phyloP scores from a whole-genome alignment of 306 rosid genomes.

The Cercis canadensis region DNA sequence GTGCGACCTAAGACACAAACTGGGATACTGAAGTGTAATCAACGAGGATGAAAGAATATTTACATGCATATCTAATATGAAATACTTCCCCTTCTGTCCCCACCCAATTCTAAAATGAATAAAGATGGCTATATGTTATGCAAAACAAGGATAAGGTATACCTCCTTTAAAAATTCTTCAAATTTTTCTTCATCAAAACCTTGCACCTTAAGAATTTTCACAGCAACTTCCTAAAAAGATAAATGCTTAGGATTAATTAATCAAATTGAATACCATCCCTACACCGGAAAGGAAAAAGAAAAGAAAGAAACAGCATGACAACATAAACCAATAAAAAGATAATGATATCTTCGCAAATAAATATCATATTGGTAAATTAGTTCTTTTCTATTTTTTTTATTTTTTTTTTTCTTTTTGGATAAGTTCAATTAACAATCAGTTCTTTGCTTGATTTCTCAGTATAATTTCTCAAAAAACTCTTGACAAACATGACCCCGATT shows the following conservation, averaged over 20 bases:
- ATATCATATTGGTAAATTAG: background rate
- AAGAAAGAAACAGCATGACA: constrained; percentile 23
- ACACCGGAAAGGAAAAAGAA: constrained; percentile 12
- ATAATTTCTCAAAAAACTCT: background rate
- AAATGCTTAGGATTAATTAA: constrained; percentile 35
- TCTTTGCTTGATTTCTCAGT: background rate
- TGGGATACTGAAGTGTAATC: constrained; percentile 37
- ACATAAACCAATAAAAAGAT: constrained; percentile 3
- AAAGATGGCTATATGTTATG: background rate
- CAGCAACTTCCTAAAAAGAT: constrained; percentile 84
- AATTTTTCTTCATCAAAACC: constrained; percentile 74
- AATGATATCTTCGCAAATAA: constrained; percentile 3
- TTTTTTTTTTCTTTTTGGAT: constrained; percentile 6
- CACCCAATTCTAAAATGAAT: constrained; percentile 1
- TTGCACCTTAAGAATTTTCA: constrained; percentile 89
- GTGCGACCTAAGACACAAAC: constrained; percentile 71
- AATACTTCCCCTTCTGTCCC: background rate
- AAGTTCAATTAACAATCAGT: background rate
- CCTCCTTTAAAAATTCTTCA: constrained; percentile 88
- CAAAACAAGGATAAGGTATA: constrained; percentile 34
- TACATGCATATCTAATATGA: background rate
- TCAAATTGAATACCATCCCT: background rate
- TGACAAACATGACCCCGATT: background rate
- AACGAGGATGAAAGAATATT: background rate
- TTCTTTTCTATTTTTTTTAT: background rate